phyloP scores from a whole-genome alignment of 2,329 filamentous ascomycete species.

The Aureobasidium sp. region DNA sequence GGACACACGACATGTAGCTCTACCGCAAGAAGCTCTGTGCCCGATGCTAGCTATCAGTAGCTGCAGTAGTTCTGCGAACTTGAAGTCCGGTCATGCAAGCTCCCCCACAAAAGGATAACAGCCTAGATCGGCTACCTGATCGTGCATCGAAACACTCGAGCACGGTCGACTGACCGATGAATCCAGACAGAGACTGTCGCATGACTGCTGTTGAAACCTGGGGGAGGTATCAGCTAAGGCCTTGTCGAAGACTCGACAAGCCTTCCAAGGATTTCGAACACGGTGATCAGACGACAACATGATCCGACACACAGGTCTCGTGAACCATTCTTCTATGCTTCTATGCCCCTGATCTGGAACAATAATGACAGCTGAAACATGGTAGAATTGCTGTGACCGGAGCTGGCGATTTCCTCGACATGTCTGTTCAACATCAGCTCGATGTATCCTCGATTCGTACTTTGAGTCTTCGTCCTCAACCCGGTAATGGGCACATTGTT shows the following conservation, averaged over 20 bases:
- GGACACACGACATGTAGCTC: neutral
- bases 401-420: neutral
- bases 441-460: neutral
- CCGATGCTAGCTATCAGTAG: neutral
- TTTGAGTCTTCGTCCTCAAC: neutral
- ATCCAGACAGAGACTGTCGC: neutral
- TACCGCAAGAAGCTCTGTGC: neutral
- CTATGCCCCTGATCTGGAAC: neutral
- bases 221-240: neutral
- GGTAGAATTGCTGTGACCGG: neutral
- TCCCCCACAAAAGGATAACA: neutral
- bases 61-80: neutral
- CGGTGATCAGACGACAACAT: neutral
- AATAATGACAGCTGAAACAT: neutral
- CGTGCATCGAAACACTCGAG: neutral
- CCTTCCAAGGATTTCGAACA: neutral
- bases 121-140: neutral
- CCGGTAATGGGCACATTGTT: neutral
- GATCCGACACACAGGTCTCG: neutral
- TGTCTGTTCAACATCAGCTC: neutral
- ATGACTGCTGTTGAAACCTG: neutral
- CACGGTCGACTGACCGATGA: neutral
- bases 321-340: neutral
- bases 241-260: neutral
- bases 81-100: neutral